Evolutionary conservation across 495 filamentous ascomycete species (phyloP), one percentile per base, ranked within the genome.

Genomic region (Penicillium turbatum): DNA sequence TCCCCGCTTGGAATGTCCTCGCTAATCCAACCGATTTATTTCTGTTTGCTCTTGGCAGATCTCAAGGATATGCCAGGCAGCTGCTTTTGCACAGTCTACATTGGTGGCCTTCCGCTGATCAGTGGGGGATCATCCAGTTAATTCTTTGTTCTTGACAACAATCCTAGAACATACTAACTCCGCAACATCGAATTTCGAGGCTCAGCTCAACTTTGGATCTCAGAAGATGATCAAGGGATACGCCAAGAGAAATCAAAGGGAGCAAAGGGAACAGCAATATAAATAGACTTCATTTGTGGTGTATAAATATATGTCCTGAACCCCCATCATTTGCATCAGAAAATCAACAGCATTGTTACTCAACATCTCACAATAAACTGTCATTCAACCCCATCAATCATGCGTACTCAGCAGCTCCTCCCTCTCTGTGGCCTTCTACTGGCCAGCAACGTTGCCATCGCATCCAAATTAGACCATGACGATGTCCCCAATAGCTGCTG

Each of bases 401-500:
- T 73, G 68, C 66, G 42, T 47, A 26, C 59, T 49, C 53, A 60
- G 24, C 55, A 66, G 40, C 32, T 69, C 6, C 59, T 71, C 45
- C 55, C 62, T 44, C 42, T 71, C 35, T 46, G 53, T 38, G 60
- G 66, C 43, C 57, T 70, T 41, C 38, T 71, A 46, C 63, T 71
- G 26, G 51, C 60, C 27, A 48, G 63, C 30, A 65, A 62, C 47
- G 30, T 67, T 13, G 59, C 59, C 29, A 52, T 65, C 9, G 66
- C 57, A 37, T 60, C 64, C 7, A 68, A 67, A 31, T 44, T 73
- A 13, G 64, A 70, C 35, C 60, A 51, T 12, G 63, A 69, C 34
- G 68, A 73, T 52, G 63, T 73, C 29, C 68, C 68, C 26, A 62
- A 51, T 44, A 55, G 48, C 30, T 73, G 70, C 57, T 66, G 66